Conservation (phyloP, 148 eudicot genomes). For the Gaultheria prostrata region DNA sequence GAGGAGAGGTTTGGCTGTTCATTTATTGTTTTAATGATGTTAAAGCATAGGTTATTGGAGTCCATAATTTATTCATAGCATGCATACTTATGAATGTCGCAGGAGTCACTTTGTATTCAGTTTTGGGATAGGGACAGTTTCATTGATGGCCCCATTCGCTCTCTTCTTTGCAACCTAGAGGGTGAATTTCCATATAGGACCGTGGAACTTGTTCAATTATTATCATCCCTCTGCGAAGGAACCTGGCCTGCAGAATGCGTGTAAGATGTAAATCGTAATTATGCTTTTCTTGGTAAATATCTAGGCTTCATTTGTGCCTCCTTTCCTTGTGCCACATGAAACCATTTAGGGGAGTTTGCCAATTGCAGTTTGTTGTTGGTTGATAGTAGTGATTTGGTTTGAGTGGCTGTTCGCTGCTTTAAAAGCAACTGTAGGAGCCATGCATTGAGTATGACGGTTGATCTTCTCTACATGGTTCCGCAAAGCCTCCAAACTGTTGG, state of each 20-base stretch:
- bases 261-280: constrained; percentile 48
- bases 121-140: constrained; percentile 95
- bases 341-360: constrained; percentile 8
- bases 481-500: neutral
- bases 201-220: constrained; percentile 54
- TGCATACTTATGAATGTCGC: constrained; percentile 24
- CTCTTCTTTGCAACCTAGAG: constrained; percentile 83
- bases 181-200: constrained; percentile 82
- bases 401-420: neutral
- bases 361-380: neutral
- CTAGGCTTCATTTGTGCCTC: constrained; percentile 5
- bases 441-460: neutral
- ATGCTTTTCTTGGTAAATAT: neutral
- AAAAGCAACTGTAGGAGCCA: neutral
- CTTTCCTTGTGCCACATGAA: constrained; percentile 8
- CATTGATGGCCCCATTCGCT: constrained; percentile 87
- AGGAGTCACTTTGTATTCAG: constrained; percentile 96
- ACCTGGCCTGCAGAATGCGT: constrained; percentile 97
- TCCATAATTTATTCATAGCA: constrained; percentile 15
- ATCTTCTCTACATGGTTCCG: neutral
- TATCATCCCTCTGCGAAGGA: constrained; percentile 88
- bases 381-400: neutral
- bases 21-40: constrained; percentile 13
- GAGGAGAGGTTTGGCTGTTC: constrained; percentile 74
- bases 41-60: neutral